Percentiles rank a stretch among this genome's conserved stretches.
Evolutionary conservation across 352 stramenopile genomes (phyloP).

Genomic region (Phytophthora parvispora): DNA sequence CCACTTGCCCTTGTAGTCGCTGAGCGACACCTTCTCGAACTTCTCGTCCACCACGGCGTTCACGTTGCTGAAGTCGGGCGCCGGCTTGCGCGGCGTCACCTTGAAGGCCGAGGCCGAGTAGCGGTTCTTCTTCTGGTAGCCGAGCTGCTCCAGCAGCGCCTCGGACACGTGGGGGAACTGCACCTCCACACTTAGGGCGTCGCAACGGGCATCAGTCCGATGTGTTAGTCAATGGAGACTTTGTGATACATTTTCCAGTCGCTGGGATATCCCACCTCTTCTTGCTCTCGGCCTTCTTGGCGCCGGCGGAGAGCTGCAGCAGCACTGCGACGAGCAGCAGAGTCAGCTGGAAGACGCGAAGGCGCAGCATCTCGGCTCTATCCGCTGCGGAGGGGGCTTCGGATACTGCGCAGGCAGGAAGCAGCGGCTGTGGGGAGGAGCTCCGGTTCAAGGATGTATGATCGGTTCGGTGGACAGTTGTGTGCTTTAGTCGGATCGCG

Average conservation of each 20-base stretch:
- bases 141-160: conserved; percentile 75
- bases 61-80: conserved; percentile 77
- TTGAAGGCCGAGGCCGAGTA: conserved; percentile 82
- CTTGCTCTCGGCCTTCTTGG: conserved; percentile 32
- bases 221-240: too few species aligned
- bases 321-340: conserved; percentile 42
- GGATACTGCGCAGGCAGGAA: background rate
- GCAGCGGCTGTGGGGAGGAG: background rate
- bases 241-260: too few species aligned
- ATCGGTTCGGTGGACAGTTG: conserved; percentile 4
- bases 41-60: conserved; percentile 85
- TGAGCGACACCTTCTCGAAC: conserved; percentile 84
- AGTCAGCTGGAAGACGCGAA: conserved; percentile 29
- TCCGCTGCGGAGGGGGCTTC: background rate
- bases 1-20: conserved; percentile 83
- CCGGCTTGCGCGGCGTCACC: conserved; percentile 79
- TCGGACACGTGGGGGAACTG: conserved; percentile 86
- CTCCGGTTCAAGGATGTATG: conserved; percentile 14
- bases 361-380: conserved; percentile 6
- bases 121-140: conserved; percentile 86
- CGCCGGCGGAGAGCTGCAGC: conserved; percentile 37
- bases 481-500: conserved; percentile 2
- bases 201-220: too few species aligned
- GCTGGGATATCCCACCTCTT: conserved; percentile 76
- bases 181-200: conserved; percentile 81